phyloP scores from a whole-genome alignment of 768 basidiomycete genomes.

The Russula ochroleuca region DNA sequence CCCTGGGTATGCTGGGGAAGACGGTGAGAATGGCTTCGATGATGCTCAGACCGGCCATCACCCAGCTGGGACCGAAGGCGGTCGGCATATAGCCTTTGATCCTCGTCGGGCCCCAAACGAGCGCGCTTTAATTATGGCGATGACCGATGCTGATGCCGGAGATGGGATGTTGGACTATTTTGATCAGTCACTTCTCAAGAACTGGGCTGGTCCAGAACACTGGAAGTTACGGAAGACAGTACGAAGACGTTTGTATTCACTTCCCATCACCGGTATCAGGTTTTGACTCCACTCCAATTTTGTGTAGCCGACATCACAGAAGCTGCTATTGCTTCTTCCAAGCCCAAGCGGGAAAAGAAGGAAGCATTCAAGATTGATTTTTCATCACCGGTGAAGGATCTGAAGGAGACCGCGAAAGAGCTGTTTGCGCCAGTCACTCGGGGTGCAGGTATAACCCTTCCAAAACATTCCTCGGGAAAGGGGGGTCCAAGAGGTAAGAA shows the following conservation, averaged over 20 bases:
- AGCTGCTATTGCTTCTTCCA: constrained; percentile 42
- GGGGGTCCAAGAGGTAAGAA: constrained; percentile 41
- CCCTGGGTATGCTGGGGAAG: constrained; percentile 31
- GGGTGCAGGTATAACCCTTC: constrained; percentile 63
- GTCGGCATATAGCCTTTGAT: constrained; percentile 74
- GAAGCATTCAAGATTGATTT: constrained; percentile 84
- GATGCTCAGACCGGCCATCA: constrained; percentile 37
- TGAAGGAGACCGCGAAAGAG: constrained; percentile 61
- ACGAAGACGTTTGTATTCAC: constrained; percentile 56
- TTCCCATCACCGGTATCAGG: constrained; percentile 8
- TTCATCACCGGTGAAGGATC: constrained; percentile 50
- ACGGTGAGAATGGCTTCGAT: constrained; percentile 43
- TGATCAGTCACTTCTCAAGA: constrained; percentile 79
- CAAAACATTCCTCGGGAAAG: constrained; percentile 32
- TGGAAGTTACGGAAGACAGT: constrained; percentile 91
- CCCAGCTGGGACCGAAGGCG: constrained; percentile 47
- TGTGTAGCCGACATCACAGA: constrained; percentile 48
- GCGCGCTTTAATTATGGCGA: constrained; percentile 79
- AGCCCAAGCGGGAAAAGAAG: constrained; percentile 65
- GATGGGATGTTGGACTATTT: constrained; percentile 81
- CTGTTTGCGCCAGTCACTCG: constrained; percentile 76
- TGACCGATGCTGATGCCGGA: constrained; percentile 65
- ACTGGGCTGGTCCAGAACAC: constrained; percentile 99
- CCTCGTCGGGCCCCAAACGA: constrained; percentile 73
- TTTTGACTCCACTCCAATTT: constrained; percentile 18